phyloP scores from a whole-genome alignment of 2,329 filamentous ascomycete species.

The Ascochyta pisi region DNA sequence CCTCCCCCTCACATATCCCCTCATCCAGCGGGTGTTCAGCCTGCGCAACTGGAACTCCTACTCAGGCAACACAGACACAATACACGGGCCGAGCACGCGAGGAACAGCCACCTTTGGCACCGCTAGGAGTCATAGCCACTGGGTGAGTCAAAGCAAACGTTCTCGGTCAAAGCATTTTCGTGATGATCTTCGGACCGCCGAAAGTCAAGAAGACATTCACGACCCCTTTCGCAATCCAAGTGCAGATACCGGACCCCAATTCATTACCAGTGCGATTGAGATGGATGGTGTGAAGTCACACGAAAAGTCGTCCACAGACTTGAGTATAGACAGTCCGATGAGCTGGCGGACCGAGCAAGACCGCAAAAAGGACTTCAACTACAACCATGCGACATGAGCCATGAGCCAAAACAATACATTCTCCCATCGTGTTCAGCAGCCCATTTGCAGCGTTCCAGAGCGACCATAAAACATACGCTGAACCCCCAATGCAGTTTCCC shows the following conservation, averaged over 20 bases:
- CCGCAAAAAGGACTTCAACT: constrained; percentile 18
- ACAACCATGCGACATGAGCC: constrained; percentile 20
- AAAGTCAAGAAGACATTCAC: constrained; percentile 34
- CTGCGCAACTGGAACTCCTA: constrained; percentile 41
- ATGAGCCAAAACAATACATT: constrained; percentile 9
- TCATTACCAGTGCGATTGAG: constrained; percentile 37
- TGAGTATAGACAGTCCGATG: constrained; percentile 19
- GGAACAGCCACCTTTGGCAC: constrained; percentile 8
- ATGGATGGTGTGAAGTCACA: constrained; percentile 28
- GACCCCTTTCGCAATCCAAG: constrained; percentile 24
- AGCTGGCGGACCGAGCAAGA: constrained; percentile 24
- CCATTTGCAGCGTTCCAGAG: constrained; percentile 15
- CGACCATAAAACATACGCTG: constrained; percentile 5
- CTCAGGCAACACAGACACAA: constrained; percentile 20
- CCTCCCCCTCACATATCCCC: constrained; percentile 65
- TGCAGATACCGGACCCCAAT: constrained; percentile 23
- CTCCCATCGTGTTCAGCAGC: constrained; percentile 7
- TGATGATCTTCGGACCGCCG: constrained; percentile 24
- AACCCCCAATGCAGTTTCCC: constrained; percentile 12
- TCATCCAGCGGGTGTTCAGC: constrained; percentile 59
- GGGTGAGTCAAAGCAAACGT: constrained; percentile 20
- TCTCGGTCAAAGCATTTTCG: constrained; percentile 22
- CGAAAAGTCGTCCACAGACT: constrained; percentile 14
- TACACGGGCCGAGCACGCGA: constrained; percentile 11
- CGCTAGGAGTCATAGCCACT: constrained; percentile 14